Base-by-base conservation (phyloP, 495 filamentous ascomycete species). In the Barbatosphaeria neglecta region DNA sequence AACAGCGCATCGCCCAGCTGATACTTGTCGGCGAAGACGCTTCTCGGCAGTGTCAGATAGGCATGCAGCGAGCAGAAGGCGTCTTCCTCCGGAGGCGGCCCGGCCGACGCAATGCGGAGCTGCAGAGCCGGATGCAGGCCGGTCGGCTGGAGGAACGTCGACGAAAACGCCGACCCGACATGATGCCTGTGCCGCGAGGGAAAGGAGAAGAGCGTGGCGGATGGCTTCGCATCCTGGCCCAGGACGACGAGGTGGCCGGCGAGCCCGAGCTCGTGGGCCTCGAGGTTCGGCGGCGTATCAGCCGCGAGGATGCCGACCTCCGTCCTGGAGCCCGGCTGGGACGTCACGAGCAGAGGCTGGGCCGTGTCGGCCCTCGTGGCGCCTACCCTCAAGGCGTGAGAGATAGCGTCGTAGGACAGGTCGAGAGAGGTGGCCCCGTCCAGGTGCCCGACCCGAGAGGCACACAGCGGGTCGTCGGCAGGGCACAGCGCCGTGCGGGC, bases 81-180 rank as follows among this genome's bases (percentile, higher is more conserved):
- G 3, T 61, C 63, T 2, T 67, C 58, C 20, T 57, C 53, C 10
- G n/a, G n/a, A n/a, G 70, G 68, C 43, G 65, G 54, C 47, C 63
- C 55, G 54, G 54, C 49, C 3, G 62, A 64, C 53, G 61, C 53
- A 37, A 78, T 56, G 4, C 65, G 66, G 41, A 90, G 67, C 47
- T 80, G 72, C 49, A 98, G 72, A 10, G 77, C 87, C 7, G 92
- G 92, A 63, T 98, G 92, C 10, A 97, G 73, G n/a, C 92, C 90
- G 1, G 80, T 83, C 4, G 90, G 92, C 2, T 62, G 47, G 18
- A 73, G 55, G 56, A 94, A 87, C 2, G 65, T 65, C 39, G 72
- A 63, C 1, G 64, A 65, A 54, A 75, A 73, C 17, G 61, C 54
- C 44, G 59, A 31, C 59, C 67, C 45, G 7, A 73, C 65, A 50